A percentile compares a stretch with the other conserved stretches of the same genome.
Evolutionary conservation across 2,329 filamentous ascomycete species (phyloP).

Genomic region (Colletotrichum tropicale): DNA sequence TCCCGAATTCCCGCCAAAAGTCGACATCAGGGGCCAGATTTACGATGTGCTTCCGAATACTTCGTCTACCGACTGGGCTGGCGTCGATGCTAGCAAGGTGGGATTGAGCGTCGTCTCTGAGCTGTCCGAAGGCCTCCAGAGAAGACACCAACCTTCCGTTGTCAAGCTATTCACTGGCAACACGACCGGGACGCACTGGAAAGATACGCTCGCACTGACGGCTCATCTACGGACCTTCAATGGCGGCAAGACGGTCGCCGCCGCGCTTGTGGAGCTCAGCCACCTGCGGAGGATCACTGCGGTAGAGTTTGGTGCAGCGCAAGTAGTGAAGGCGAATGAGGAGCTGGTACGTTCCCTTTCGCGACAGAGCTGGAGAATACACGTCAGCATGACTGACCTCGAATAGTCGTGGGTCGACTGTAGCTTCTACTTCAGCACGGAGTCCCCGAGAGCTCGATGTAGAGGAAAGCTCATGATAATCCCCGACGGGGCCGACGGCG

Average conservation of each 20-base stretch:
- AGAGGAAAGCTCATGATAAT: conserved; percentile 36
- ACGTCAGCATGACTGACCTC: neutral
- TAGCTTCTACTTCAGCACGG: conserved; percentile 34
- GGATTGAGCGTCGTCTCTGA: neutral
- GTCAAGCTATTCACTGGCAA: neutral
- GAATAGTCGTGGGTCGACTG: conserved; percentile 10
- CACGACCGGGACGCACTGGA: neutral
- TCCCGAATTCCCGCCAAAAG: conserved; percentile 3
- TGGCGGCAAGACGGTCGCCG: neutral
- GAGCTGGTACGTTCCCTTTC: neutral
- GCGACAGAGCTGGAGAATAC: neutral
- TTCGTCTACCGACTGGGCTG: neutral
- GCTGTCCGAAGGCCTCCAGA: neutral
- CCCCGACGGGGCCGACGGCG: conserved; percentile 8
- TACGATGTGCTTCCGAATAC: conserved; percentile 1
- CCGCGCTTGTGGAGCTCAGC: neutral
- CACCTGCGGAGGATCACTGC: neutral
- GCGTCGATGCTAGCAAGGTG: neutral
- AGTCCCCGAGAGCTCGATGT: conserved; percentile 30
- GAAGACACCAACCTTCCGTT: neutral
- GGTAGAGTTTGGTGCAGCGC: neutral
- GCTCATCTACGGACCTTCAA: conserved; percentile 18
- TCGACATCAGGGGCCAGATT: conserved; percentile 9
- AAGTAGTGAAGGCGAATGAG: conserved; percentile 1
- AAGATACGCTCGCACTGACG: conserved; percentile 16